These are phyloP conservation scores for Helotiales sp. DNA, from an alignment of 2,329 filamentous ascomycete genomes.

Conservation along the genomic window DNA sequence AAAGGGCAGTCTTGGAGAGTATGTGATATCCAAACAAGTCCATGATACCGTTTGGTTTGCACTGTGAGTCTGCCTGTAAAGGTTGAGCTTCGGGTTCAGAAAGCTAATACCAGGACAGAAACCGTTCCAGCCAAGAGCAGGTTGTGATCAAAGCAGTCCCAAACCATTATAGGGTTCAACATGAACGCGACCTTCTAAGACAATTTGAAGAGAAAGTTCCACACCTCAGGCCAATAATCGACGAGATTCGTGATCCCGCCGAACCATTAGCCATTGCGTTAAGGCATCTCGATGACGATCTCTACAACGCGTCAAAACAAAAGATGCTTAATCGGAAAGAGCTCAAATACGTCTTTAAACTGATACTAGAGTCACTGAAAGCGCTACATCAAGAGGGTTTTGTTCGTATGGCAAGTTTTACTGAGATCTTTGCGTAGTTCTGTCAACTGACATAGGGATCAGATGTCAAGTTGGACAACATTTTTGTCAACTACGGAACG, in stretches of 20 bases:
- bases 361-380: slow-evolving; percentile 14
- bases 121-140: slow-evolving; percentile 5
- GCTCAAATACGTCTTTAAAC: slow-evolving; percentile 13
- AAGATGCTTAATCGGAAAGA: slow-evolving; percentile 15
- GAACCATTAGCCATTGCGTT: slow-evolving; percentile 17
- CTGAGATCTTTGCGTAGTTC: neutral
- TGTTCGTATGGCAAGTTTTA: slow-evolving; percentile 8
- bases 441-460: neutral
- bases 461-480: slow-evolving; percentile 36
- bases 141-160: slow-evolving; percentile 19
- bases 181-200: slow-evolving; percentile 20
- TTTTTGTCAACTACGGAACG: slow-evolving; percentile 20
- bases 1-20: neutral
- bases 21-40: slow-evolving; percentile 20
- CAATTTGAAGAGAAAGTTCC: slow-evolving; percentile 15
- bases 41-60: slow-evolving; percentile 20
- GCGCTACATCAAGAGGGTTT: slow-evolving; percentile 15
- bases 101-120: neutral
- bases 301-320: slow-evolving; percentile 10
- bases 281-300: slow-evolving; percentile 17
- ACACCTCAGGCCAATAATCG: slow-evolving; percentile 14
- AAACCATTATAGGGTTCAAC: slow-evolving; percentile 13
- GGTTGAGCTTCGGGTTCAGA: neutral
- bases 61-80: slow-evolving; percentile 8
- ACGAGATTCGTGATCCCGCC: slow-evolving; percentile 17